Conservation (phyloP, 129 eudicot species). For the Saussurea involucrata region DNA sequence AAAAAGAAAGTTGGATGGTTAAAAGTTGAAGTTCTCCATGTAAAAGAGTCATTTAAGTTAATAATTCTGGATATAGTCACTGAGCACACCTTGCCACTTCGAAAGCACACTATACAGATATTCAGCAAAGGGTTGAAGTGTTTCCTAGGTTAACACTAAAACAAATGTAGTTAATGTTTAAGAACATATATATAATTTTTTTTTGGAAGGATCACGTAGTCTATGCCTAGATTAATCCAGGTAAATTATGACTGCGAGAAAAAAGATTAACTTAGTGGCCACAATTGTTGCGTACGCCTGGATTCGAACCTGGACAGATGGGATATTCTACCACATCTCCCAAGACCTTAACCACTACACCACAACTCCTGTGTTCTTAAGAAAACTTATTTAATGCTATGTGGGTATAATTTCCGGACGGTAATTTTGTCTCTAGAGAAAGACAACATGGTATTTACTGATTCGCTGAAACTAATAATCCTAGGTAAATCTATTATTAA, state of each 20-base stretch:
- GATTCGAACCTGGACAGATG: too few species aligned
- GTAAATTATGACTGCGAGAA: too few species aligned
- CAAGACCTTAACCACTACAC: too few species aligned
- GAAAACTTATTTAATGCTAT: background rate
- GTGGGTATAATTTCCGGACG: background rate
- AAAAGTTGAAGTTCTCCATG: too few species aligned
- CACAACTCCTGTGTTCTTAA: too few species aligned
- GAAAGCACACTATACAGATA: background rate
- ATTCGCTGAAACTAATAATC: background rate
- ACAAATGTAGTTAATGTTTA: background rate
- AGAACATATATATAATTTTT: background rate
- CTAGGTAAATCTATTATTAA: background rate
- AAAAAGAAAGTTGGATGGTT: too few species aligned
- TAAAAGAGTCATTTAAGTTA: too few species aligned
- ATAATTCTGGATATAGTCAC: background rate
- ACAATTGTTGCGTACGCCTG: too few species aligned
- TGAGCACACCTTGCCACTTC: conserved; percentile 3
- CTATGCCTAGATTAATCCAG: too few species aligned
- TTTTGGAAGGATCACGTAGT: too few species aligned
- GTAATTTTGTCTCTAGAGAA: background rate
- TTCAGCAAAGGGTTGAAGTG: background rate
- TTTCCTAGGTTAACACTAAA: conserved; percentile 16
- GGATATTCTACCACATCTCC: too few species aligned
- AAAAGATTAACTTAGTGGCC: too few species aligned
- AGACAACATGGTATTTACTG: background rate